These are phyloP conservation scores for Trichosporon coremiiforme DNA, from an alignment of 1,284 basidiomycete genomes.

Conservation along the genomic window DNA sequence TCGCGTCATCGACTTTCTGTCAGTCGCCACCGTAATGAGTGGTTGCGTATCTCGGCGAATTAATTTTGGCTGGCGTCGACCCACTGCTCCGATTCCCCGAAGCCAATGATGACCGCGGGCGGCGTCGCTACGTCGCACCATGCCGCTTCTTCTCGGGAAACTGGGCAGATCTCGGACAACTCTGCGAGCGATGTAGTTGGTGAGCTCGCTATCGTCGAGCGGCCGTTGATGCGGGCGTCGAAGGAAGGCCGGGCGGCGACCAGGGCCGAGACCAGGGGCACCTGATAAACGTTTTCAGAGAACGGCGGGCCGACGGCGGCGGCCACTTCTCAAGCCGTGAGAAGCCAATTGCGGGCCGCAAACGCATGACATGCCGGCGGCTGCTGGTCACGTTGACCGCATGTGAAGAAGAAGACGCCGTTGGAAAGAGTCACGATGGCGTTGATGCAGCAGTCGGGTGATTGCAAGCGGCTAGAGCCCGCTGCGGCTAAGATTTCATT, in stretches of 20 bases:
- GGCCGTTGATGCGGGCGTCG: neutral
- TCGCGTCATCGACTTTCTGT: neutral
- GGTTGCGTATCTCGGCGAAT: conserved; percentile 15
- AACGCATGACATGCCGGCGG: neutral
- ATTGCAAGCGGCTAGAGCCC: too few relatives aligned
- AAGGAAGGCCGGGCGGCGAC: neutral
- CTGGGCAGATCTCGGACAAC: conserved; percentile 2
- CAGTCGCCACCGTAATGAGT: neutral
- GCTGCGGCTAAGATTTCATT: neutral
- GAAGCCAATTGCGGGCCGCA: neutral
- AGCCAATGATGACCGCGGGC: conserved; percentile 1
- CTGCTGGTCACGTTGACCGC: neutral
- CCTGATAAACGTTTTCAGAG: neutral
- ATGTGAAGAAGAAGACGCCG: neutral
- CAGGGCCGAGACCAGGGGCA: neutral
- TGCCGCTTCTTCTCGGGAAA: neutral
- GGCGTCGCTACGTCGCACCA: neutral
- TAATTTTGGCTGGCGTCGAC: conserved; percentile 10
- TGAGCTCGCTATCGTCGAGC: neutral
- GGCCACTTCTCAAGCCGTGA: neutral
- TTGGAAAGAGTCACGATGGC: neutral
- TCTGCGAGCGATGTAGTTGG: neutral
- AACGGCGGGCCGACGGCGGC: too few relatives aligned
- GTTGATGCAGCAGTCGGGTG: neutral
- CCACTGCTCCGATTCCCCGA: conserved; percentile 13